Conservation (phyloP, 2,329 filamentous ascomycete genomes). For the Diaporthe ampelina region DNA sequence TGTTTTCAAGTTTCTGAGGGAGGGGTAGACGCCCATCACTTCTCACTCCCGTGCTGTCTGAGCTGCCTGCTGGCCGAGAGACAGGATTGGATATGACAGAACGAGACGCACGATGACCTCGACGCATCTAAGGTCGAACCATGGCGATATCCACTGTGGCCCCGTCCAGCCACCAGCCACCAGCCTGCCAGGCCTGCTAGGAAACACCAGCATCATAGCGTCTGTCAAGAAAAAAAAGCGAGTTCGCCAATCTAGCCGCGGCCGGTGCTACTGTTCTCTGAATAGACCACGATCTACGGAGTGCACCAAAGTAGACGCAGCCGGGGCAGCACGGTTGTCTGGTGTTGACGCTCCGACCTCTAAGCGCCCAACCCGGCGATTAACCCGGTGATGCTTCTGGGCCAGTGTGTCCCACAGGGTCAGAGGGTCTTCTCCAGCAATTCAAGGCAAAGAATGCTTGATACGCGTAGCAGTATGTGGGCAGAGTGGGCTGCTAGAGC, state of each 20-base stretch:
- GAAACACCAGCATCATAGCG: conserved; percentile 1
- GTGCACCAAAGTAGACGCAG: not conserved
- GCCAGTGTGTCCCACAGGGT: not conserved
- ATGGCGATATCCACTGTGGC: not conserved
- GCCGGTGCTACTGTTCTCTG: not conserved
- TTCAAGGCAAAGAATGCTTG: not conserved
- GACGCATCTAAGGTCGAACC: not conserved
- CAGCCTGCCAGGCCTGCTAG: not conserved
- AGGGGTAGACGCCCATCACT: conserved; percentile 16
- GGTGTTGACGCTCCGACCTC: conserved; percentile 13
- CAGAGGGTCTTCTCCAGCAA: not conserved
- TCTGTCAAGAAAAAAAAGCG: not conserved
- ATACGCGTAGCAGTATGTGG: not conserved
- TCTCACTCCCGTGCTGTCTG: not conserved
- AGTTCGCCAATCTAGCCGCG: not conserved
- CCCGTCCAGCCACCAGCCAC: not conserved
- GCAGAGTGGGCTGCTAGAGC: not conserved
- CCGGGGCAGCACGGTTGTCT: not conserved
- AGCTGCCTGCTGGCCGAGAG: not conserved
- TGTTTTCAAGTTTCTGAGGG: not conserved
- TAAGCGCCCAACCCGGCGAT: conserved; percentile 5
- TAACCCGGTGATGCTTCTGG: not conserved
- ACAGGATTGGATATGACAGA: not conserved
- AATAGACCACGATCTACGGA: not conserved
- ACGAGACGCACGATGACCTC: not conserved